Evolutionary conservation across 257 asterid species (phyloP).

Genomic region (Fraxinus americana): DNA sequence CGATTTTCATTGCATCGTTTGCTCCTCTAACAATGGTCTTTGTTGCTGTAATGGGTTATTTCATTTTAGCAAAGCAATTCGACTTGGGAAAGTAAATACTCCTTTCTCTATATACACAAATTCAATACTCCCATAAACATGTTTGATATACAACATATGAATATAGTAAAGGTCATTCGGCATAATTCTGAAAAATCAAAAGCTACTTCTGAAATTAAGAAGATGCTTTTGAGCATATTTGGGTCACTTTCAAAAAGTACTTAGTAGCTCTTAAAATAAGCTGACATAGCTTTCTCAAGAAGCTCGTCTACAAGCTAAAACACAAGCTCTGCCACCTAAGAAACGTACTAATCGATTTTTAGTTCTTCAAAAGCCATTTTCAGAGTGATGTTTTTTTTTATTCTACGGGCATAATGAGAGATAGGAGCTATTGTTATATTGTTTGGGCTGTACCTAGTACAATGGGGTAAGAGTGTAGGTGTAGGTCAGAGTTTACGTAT

Average conservation of each 20-base stretch:
- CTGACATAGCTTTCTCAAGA: too few relatives aligned
- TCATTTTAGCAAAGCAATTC: slow-evolving; percentile 52
- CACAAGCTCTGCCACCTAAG: too few relatives aligned
- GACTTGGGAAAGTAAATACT: slow-evolving; percentile 49
- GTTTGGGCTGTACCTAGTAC: slow-evolving; percentile 49
- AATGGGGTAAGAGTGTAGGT: slow-evolving; percentile 57
- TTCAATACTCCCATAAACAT: not conserved
- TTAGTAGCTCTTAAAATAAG: too few relatives aligned
- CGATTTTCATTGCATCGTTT: slow-evolving; percentile 57
- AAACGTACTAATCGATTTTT: too few relatives aligned
- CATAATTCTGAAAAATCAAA: too few relatives aligned
- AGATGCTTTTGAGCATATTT: too few relatives aligned
- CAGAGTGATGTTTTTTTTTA: not conserved
- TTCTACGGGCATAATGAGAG: not conserved
- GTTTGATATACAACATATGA: not conserved
- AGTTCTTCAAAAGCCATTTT: too few relatives aligned
- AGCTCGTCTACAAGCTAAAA: too few relatives aligned
- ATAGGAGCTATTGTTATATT: slow-evolving; percentile 50
- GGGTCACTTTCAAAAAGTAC: too few relatives aligned
- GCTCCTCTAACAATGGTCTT: slow-evolving; percentile 58
- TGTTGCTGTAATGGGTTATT: slow-evolving; percentile 53
- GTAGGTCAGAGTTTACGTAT: slow-evolving; percentile 39
- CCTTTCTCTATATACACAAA: not conserved
- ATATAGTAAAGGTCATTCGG: too few relatives aligned
- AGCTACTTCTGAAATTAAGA: too few relatives aligned